Evolutionary conservation across 2,329 filamentous ascomycete species (phyloP).

Genomic region (Ophiostoma australiae): DNA sequence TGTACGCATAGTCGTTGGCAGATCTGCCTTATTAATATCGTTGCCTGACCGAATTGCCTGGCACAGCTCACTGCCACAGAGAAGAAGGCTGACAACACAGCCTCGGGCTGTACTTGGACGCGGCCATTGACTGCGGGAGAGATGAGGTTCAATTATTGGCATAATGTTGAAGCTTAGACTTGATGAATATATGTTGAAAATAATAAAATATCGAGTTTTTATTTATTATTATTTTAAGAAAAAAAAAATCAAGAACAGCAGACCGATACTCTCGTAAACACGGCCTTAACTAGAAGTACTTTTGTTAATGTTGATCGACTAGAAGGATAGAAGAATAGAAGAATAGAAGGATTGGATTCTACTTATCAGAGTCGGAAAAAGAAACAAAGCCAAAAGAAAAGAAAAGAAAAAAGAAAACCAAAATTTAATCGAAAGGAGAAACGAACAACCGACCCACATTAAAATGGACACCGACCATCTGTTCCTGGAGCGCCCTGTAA

Average conservation of each 20-base stretch:
- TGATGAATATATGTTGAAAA: too few relatives aligned
- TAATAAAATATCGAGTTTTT: too few relatives aligned
- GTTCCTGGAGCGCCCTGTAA: background rate
- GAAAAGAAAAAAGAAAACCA: background rate
- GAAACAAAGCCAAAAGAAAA: background rate
- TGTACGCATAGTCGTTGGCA: background rate
- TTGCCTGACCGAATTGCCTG: background rate
- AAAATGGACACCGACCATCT: background rate
- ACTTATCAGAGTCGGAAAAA: background rate
- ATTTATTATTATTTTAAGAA: too few relatives aligned
- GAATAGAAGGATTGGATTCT: background rate
- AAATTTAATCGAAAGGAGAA: background rate
- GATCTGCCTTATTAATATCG: background rate
- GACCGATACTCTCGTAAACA: too few relatives aligned
- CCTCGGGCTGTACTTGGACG: background rate
- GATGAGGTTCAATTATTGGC: background rate
- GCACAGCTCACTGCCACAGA: background rate
- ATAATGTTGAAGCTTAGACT: too few relatives aligned
- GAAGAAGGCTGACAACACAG: constrained; percentile 9
- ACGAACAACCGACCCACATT: background rate
- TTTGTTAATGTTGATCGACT: background rate
- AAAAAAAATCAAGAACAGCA: too few relatives aligned
- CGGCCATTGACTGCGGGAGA: background rate
- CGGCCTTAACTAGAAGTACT: background rate
- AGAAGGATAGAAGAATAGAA: background rate